Conservation (phyloP, 2,329 filamentous ascomycete genomes). For the Phialophora macrospora region DNA sequence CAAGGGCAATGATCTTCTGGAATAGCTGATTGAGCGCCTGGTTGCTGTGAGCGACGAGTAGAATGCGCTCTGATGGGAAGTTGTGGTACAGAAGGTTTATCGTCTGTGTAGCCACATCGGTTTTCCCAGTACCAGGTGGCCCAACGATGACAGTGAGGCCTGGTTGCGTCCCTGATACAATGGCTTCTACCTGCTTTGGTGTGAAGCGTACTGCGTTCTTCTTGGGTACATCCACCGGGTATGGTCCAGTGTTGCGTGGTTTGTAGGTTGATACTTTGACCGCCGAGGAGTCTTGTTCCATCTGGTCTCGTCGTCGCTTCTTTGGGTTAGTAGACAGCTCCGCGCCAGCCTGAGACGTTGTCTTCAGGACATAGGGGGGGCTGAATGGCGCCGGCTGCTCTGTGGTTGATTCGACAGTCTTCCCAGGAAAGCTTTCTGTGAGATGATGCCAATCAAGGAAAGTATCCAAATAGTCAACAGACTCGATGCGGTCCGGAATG, state of each 20-base stretch:
- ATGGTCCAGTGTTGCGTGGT: conserved; percentile 85
- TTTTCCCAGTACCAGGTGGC: conserved; percentile 95
- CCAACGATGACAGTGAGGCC: conserved; percentile 93
- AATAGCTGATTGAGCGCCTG: conserved; percentile 97
- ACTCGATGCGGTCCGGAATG: conserved; percentile 75
- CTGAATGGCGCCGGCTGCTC: conserved; percentile 74
- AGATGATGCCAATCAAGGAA: conserved; percentile 96
- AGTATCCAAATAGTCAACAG: conserved; percentile 88
- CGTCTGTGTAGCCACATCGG: conserved; percentile 97
- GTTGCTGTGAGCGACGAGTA: conserved; percentile 95
- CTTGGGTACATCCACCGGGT: conserved; percentile 81
- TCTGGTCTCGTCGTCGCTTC: conserved; percentile 80
- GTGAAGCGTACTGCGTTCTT: conserved; percentile 87
- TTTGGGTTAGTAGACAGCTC: conserved; percentile 67
- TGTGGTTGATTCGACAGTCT: conserved; percentile 77
- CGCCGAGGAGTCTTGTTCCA: conserved; percentile 67
- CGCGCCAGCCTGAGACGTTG: conserved; percentile 60
- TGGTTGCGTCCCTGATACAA: conserved; percentile 90
- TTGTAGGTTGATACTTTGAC: conserved; percentile 88
- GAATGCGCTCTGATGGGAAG: conserved; percentile 87
- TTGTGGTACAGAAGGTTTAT: conserved; percentile 99
- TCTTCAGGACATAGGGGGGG: conserved; percentile 85
- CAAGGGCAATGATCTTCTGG: conserved; percentile 93
- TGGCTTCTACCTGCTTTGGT: conserved; percentile 86
- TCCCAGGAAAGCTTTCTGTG: conserved; percentile 85